Evolutionary conservation across 177 flowering plant genomes (phyloP).

Genomic region (Tripterygium wilfordii): DNA sequence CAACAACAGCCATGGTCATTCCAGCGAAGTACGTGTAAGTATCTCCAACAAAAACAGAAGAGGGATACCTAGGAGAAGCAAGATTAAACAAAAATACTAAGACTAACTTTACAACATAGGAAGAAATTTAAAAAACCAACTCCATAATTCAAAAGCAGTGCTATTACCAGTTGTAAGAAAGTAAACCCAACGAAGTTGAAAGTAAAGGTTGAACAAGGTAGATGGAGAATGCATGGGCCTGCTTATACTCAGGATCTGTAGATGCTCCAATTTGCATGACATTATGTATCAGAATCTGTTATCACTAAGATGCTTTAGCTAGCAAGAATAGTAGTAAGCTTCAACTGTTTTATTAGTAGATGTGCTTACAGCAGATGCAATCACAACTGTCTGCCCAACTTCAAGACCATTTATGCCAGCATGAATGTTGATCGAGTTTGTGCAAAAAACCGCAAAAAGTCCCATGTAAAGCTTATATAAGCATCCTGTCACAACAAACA

Average conservation of each 20-base stretch:
- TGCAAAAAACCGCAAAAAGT: constrained; percentile 90
- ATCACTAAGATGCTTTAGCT: constrained; percentile 5
- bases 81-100: background rate
- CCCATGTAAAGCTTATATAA: constrained; percentile 85
- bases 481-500: constrained; percentile 52
- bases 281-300: constrained; percentile 84
- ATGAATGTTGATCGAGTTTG: constrained; percentile 95
- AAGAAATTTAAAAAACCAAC: background rate
- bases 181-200: constrained; percentile 79
- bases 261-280: constrained; percentile 97
- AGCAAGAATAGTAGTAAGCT: constrained; percentile 6
- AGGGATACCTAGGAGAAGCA: background rate
- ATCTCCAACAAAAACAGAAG: background rate
- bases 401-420: constrained; percentile 98
- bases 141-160: too few relatives aligned
- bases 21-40: background rate
- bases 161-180: constrained; percentile 83
- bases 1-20: background rate
- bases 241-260: constrained; percentile 66
- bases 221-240: constrained; percentile 94
- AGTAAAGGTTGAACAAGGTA: constrained; percentile 84
- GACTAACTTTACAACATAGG: background rate
- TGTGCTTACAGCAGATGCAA: constrained; percentile 81
- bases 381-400: constrained; percentile 95
- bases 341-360: background rate